A percentile compares a stretch with the other conserved stretches of the same genome.
phyloP scores from a whole-genome alignment of 2,329 filamentous ascomycete species.

The Sclerotinia borealis region DNA sequence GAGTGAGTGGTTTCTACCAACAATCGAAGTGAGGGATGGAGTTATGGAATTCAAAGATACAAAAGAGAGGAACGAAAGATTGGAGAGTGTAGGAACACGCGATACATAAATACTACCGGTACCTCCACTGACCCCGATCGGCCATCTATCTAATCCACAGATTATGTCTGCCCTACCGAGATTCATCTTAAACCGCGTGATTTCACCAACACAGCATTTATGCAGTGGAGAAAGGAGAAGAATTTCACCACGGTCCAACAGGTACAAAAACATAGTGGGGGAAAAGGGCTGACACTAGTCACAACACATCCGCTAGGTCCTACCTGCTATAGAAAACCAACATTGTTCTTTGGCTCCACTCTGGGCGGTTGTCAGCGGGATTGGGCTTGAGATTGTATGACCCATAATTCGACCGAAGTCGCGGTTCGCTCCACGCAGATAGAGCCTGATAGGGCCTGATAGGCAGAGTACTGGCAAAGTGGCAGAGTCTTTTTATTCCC shows the following conservation, averaged over 20 bases:
- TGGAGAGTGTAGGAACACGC: neutral
- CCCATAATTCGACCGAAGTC: neutral
- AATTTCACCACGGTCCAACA: neutral
- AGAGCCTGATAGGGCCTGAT: too few species aligned
- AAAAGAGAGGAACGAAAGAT: neutral
- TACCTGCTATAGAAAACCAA: neutral
- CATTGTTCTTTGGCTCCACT: constrained; percentile 2
- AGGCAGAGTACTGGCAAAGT: too few species aligned
- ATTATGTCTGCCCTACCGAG: neutral
- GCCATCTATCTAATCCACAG: neutral
- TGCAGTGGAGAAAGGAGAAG: constrained; percentile 1
- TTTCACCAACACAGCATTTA: neutral
- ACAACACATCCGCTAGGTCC: neutral
- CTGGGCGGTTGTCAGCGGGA: neutral
- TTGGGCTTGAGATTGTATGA: neutral
- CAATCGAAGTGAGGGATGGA: neutral
- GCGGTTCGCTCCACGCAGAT: neutral
- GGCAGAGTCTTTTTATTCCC: neutral
- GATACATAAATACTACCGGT: neutral
- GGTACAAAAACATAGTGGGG: neutral
- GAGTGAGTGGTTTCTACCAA: neutral
- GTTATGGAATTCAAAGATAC: neutral
- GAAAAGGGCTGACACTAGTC: constrained; percentile 2
- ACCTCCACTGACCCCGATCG: neutral
- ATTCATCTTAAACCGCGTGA: neutral